Evolutionary conservation across 139 green algal genomes (phyloP).

Genomic region (Nannochloris sp.): DNA sequence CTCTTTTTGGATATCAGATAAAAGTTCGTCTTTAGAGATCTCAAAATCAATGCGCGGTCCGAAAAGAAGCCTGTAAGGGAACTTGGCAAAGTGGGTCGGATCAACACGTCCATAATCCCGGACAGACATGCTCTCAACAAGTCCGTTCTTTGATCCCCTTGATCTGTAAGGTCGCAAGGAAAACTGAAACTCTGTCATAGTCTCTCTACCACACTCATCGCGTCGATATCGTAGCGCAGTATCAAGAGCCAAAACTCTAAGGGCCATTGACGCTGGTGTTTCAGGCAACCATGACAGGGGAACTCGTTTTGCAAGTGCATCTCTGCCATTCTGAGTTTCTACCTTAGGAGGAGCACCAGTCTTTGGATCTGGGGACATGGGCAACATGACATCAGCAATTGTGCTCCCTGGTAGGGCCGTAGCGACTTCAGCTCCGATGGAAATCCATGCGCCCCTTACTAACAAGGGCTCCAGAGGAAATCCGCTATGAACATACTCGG

Average conservation of each 20-base stretch:
- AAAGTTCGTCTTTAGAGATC: slow-evolving; percentile 19
- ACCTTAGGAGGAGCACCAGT: neutral
- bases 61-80: slow-evolving; percentile 24
- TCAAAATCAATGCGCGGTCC: slow-evolving; percentile 18
- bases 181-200: neutral
- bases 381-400: slow-evolving; percentile 7
- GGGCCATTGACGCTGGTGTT: slow-evolving; percentile 50
- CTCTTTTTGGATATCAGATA: slow-evolving; percentile 11
- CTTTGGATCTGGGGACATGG: neutral
- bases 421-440: slow-evolving; percentile 31
- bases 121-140: neutral
- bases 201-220: neutral
- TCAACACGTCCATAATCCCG: slow-evolving; percentile 11
- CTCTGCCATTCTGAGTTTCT: neutral
- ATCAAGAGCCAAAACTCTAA: slow-evolving; percentile 59
- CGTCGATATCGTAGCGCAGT: slow-evolving; percentile 42
- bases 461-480: slow-evolving; percentile 26
- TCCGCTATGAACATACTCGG: slow-evolving; percentile 5
- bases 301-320: neutral
- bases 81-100: slow-evolving; percentile 27
- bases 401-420: slow-evolving; percentile 14
- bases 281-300: slow-evolving; percentile 65
- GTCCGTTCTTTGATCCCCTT: neutral
- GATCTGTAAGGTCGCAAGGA: slow-evolving; percentile 3
- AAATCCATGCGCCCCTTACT: slow-evolving; percentile 51